A percentile compares a stretch with the other conserved stretches of the same genome.
These are phyloP conservation scores for Dendrobium officinale DNA, from an alignment of 106 monocot species.

Conservation along the genomic window DNA sequence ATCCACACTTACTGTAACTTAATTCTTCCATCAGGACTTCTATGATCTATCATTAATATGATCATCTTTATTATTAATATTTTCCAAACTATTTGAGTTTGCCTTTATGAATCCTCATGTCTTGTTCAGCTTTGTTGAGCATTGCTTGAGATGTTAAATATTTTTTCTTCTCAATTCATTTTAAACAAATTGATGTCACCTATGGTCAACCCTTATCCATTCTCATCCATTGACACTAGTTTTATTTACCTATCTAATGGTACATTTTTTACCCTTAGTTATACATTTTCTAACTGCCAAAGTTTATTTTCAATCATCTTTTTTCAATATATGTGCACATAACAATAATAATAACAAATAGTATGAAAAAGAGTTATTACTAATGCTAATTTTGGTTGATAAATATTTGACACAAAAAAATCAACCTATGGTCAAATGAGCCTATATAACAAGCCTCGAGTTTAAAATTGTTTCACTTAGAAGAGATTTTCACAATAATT, in stretches of 20 bases:
- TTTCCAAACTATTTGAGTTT: background rate
- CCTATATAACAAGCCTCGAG: no score
- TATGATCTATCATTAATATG: background rate
- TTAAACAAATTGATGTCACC: no score
- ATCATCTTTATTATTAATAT: background rate
- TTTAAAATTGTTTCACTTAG: no score
- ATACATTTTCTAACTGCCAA: background rate
- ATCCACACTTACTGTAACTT: background rate
- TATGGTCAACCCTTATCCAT: no score
- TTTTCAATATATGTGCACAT: background rate
- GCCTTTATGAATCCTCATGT: background rate
- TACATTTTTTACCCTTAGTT: background rate
- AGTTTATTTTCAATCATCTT: background rate
- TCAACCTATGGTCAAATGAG: no score
- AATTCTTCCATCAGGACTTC: background rate
- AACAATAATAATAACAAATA: no score
- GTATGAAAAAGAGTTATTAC: no score
- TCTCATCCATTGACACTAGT: background rate
- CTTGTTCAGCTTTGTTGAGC: background rate
- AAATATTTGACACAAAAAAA: no score
- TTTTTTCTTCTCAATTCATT: no score
- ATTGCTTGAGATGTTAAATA: no score
- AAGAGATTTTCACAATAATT: no score
- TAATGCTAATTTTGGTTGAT: no score
- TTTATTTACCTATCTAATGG: background rate